These are phyloP conservation scores for Marchantia polymorpha DNA, from an alignment of 225 moss, liverwort and hornwort genomes.

Conservation along the genomic window DNA sequence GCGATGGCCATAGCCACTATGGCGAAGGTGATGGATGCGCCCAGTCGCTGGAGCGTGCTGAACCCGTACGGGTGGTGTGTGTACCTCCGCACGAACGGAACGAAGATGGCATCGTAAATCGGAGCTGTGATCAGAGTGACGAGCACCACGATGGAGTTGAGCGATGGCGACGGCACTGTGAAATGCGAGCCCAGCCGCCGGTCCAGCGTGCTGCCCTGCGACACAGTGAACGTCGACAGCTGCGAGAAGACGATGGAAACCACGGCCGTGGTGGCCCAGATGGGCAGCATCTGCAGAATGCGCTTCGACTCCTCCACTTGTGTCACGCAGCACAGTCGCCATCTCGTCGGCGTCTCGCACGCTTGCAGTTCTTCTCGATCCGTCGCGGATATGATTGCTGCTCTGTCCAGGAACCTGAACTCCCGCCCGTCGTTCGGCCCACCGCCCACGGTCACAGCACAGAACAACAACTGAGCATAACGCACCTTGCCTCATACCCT, in stretches of 20 bases:
- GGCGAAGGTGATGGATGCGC: constrained; percentile 15
- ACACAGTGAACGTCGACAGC: constrained; percentile 19
- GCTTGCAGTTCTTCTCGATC: background rate
- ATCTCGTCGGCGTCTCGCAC: background rate
- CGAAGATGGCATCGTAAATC: constrained; percentile 19
- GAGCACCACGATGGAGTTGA: background rate
- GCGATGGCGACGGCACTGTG: constrained; percentile 20
- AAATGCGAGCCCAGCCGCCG: constrained; percentile 25
- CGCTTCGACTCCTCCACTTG: constrained; percentile 38
- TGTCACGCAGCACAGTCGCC: constrained; percentile 27
- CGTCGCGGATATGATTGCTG: background rate
- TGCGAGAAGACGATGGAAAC: constrained; percentile 20
- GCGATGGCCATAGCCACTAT: constrained; percentile 4
- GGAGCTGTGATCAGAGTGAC: constrained; percentile 12
- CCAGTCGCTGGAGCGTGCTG: constrained; percentile 16
- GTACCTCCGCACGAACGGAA: constrained; percentile 19
- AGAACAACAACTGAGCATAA: too few relatives aligned
- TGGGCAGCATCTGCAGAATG: constrained; percentile 31
- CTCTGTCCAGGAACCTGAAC: constrained; percentile 32
- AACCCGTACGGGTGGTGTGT: constrained; percentile 31
- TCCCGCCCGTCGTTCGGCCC: too few relatives aligned
- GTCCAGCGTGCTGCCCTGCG: constrained; percentile 23
- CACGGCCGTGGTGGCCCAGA: constrained; percentile 16
- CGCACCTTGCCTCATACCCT: too few relatives aligned
- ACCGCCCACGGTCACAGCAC: too few relatives aligned